Conservation (phyloP, 352 stramenopile genomes). For the Salisapilia sapeloensis region DNA sequence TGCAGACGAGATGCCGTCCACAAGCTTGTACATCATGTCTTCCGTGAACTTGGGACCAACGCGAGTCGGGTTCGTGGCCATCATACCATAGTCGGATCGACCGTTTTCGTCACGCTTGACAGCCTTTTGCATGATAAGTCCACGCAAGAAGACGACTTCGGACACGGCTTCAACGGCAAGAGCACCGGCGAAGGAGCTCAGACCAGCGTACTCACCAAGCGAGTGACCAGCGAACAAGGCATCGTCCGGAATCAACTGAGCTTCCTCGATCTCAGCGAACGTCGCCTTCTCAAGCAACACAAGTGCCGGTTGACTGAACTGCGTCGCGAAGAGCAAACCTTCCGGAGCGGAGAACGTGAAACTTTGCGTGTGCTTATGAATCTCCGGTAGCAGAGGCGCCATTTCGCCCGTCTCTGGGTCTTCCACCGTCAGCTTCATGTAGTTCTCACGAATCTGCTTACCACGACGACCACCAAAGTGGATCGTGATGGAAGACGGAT, state of each 20-base stretch:
- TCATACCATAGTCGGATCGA: constrained; percentile 78
- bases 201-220: constrained; percentile 75
- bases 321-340: constrained; percentile 69
- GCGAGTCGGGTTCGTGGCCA: constrained; percentile 65
- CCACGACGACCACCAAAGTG: constrained; percentile 76
- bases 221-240: constrained; percentile 74
- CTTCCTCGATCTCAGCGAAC: constrained; percentile 63
- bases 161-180: constrained; percentile 54
- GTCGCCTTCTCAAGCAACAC: constrained; percentile 74
- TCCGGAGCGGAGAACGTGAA: constrained; percentile 66
- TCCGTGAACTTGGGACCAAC: constrained; percentile 59
- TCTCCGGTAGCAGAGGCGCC: constrained; percentile 56
- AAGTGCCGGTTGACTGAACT: constrained; percentile 73
- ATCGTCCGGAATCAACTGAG: constrained; percentile 54
- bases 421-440: constrained; percentile 60
- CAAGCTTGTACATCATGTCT: constrained; percentile 41
- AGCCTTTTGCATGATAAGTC: constrained; percentile 43
- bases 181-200: constrained; percentile 60
- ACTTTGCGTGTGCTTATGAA: constrained; percentile 62
- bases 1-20: constrained; percentile 35
- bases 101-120: constrained; percentile 34
- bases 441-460: constrained; percentile 69
- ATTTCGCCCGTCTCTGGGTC: constrained; percentile 32
- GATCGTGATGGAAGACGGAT: constrained; percentile 67
- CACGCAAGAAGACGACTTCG: constrained; percentile 74